A percentile compares a stretch with the other conserved stretches of the same genome.
These are phyloP conservation scores for Fusarium bulbicola DNA, from an alignment of 2,329 filamentous ascomycete genomes.

Conservation along the genomic window DNA sequence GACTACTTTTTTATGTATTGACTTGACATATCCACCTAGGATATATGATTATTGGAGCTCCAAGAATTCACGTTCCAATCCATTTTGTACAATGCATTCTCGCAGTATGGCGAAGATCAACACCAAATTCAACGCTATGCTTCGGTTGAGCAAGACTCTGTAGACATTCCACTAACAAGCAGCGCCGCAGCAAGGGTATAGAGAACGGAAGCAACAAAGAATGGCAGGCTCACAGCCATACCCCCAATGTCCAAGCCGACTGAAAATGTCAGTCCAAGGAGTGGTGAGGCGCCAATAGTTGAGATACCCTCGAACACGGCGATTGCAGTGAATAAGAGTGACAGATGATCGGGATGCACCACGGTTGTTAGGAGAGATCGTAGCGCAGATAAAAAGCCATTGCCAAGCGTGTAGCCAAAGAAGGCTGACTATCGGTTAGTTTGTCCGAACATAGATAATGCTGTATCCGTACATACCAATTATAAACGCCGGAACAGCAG, in stretches of 20 bases:
- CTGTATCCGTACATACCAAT: neutral
- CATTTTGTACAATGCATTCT: neutral
- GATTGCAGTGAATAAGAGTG: neutral
- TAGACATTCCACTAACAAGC: neutral
- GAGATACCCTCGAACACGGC: neutral
- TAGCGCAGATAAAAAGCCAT: neutral
- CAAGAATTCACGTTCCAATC: no score
- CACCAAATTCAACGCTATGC: neutral
- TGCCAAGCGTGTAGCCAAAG: neutral
- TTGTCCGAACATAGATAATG: no score
- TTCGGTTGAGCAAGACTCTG: neutral
- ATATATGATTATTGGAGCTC: accelerated
- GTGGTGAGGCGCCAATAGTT: neutral
- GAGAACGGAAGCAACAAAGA: neutral
- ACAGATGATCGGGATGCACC: neutral
- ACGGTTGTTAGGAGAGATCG: constrained; percentile 1
- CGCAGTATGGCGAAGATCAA: accelerated
- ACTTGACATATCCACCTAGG: accelerated
- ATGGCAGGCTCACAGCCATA: neutral
- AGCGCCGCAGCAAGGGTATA: neutral
- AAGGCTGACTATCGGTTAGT: neutral
- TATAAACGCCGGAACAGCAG: neutral
- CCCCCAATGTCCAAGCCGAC: neutral
- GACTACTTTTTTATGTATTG: neutral
- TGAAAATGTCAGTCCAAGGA: neutral